These are phyloP conservation scores for Tolypocladium sp. DNA, from an alignment of 2,329 filamentous ascomycete genomes.

Conservation along the genomic window DNA sequence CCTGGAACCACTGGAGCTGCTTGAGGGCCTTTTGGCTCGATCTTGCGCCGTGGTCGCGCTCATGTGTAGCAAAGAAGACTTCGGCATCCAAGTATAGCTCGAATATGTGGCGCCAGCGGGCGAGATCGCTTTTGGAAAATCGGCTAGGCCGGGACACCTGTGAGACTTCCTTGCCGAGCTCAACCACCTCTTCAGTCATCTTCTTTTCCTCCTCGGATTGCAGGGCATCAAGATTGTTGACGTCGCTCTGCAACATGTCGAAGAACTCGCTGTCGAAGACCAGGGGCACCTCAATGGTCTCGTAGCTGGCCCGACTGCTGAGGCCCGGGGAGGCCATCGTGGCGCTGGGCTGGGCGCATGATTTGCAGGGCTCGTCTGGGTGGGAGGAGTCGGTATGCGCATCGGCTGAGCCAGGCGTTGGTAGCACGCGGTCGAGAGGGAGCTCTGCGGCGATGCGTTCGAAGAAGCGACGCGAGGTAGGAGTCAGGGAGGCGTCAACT, in stretches of 20 bases:
- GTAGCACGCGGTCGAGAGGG: conserved; percentile 3
- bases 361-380: not conserved
- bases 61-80: conserved; percentile 73
- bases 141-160: conserved; percentile 54
- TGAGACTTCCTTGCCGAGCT: conserved; percentile 56
- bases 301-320: conserved; percentile 10
- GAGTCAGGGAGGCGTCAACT: conserved; percentile 58
- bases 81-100: conserved; percentile 71
- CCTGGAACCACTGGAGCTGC: conserved; percentile 63
- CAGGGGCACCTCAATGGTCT: conserved; percentile 62
- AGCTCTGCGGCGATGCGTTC: conserved; percentile 46
- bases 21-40: conserved; percentile 55
- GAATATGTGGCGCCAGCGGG: conserved; percentile 73
- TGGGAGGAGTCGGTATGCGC: conserved; percentile 3
- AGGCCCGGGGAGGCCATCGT: not conserved
- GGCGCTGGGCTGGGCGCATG: not conserved
- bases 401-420: not conserved
- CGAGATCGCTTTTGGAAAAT: conserved; percentile 57
- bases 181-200: conserved; percentile 53
- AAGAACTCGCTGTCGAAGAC: conserved; percentile 76
- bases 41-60: conserved; percentile 59
- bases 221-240: conserved; percentile 58
- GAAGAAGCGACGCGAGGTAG: conserved; percentile 54
- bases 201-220: conserved; percentile 56
- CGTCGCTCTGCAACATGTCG: conserved; percentile 60